These are phyloP conservation scores for Ascochyta rabiei DNA, from an alignment of 2,329 filamentous ascomycete genomes.

Conservation along the genomic window DNA sequence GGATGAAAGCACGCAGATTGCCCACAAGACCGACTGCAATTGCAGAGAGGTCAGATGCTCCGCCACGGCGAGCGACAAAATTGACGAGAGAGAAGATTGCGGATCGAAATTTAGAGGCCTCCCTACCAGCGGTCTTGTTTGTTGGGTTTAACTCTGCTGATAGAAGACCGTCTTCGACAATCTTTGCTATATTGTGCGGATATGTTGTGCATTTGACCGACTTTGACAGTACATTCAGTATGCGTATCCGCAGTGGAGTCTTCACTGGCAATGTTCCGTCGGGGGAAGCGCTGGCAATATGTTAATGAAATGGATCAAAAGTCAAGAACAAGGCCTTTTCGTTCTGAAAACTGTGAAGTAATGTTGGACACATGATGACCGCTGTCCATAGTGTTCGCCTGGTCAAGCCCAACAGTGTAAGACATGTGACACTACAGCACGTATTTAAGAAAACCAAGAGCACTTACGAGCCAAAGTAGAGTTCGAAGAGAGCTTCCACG, in stretches of 20 bases:
- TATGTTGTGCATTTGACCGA: constrained; percentile 76
- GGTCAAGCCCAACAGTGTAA: too few relatives aligned
- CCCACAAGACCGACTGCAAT: constrained; percentile 73
- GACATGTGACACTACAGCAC: not conserved
- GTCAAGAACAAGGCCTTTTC: not conserved
- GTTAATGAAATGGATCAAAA: constrained; percentile 6
- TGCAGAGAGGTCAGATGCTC: constrained; percentile 62
- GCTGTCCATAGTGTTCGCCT: too few relatives aligned
- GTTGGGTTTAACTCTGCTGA: constrained; percentile 45
- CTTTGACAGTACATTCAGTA: constrained; percentile 76
- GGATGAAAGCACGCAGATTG: constrained; percentile 74
- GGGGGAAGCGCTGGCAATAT: constrained; percentile 18
- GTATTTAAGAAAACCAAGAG: not conserved
- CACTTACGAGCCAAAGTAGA: constrained; percentile 66
- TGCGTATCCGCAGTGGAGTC: constrained; percentile 76
- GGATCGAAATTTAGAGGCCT: constrained; percentile 78
- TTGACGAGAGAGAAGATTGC: constrained; percentile 86
- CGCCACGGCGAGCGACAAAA: constrained; percentile 80
- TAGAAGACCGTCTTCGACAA: constrained; percentile 71
- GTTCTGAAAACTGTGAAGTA: not conserved
- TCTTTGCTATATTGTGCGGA: constrained; percentile 68
- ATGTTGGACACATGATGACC: too few relatives aligned
- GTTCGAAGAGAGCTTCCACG: constrained; percentile 69
- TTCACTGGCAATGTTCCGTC: constrained; percentile 57
- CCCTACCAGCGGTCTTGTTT: constrained; percentile 64